Evolutionary conservation across 1,284 basidiomycete genomes (phyloP), one percentile per base, ranked within the genome.

Genomic region (Sanghuangporus weigelae): DNA sequence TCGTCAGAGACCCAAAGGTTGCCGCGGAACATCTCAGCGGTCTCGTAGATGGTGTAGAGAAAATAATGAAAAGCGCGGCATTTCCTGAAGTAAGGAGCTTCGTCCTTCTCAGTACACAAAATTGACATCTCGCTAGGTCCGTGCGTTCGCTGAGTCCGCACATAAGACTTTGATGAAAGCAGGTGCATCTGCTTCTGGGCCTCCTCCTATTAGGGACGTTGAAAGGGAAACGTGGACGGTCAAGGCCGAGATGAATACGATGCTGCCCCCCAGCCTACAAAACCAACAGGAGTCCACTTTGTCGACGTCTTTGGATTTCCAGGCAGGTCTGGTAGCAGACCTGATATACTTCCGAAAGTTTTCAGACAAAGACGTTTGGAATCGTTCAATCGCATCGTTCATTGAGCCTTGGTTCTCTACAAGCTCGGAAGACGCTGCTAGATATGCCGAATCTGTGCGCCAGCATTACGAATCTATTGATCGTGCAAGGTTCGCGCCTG

Each of bases 11-110:
- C 71, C 93, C 93, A 4, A 89, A 85, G 67, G 86, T 98, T 60
- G 96, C 97, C 55, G 95, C 94, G 10, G 83, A 84, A 55, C 96
- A 98, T 78, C 84, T 98, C 38, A 92, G 92, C 68, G 83, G 88
- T 55, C 87, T 99, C 50, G 90, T 96, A 3, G 92, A 95, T 46
- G 95, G 95, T 68, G 95, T 98, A 36, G 86, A 94, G 74, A 92
- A 90, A 73, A 95, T 99, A 69, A 92, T 93, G 19, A 88, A 87
- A 66, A 86, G 91, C 21, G 96, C 96, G 59, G 93, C 95, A 49
- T 99, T 99, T 84, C 96, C 96, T 65, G 96, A 99, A 79, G 92
- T 92, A 54, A 46, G 78, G 66, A 61, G 68, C 71, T 62, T 48
- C 67, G 69, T 46, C 69, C 42, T 62, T 66, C 61, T 38, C 54